phyloP scores from a whole-genome alignment of 257 asterid species.

The Nicotiana tomentosiformis region DNA sequence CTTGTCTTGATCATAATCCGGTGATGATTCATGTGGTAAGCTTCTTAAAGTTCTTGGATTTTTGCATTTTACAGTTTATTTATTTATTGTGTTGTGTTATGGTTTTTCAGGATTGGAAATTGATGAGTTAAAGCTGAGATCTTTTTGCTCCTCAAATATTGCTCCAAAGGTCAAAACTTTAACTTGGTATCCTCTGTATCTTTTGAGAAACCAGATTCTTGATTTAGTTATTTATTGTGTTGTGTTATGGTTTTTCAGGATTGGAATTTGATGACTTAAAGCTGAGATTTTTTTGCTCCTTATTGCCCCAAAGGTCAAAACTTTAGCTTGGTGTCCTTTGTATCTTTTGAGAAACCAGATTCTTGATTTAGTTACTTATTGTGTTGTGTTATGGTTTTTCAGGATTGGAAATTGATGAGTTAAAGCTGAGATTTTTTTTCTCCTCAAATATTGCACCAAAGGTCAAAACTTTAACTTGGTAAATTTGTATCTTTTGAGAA shows the following conservation, averaged over 20 bases:
- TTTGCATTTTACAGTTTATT: background rate
- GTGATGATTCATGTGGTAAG: slow-evolving; percentile 35
- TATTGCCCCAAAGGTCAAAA: background rate
- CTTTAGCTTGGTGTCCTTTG: background rate
- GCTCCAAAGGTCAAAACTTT: background rate
- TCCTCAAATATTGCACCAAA: background rate
- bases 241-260: background rate
- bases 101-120: background rate
- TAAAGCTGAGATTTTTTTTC: background rate
- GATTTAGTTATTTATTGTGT: background rate
- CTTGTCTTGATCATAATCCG: slow-evolving; percentile 10
- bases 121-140: background rate
- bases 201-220: background rate
- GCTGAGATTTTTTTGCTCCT: background rate
- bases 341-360: background rate
- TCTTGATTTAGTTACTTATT: background rate
- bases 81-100: background rate
- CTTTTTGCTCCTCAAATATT: background rate
- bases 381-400: background rate
- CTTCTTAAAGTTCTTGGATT: background rate
- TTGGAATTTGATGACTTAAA: background rate
- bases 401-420: background rate
- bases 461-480: background rate
- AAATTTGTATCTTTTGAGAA: background rate
- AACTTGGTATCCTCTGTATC: background rate